Conservation (phyloP, 495 filamentous ascomycete genomes). For the Oleoguttula mirabilis region DNA sequence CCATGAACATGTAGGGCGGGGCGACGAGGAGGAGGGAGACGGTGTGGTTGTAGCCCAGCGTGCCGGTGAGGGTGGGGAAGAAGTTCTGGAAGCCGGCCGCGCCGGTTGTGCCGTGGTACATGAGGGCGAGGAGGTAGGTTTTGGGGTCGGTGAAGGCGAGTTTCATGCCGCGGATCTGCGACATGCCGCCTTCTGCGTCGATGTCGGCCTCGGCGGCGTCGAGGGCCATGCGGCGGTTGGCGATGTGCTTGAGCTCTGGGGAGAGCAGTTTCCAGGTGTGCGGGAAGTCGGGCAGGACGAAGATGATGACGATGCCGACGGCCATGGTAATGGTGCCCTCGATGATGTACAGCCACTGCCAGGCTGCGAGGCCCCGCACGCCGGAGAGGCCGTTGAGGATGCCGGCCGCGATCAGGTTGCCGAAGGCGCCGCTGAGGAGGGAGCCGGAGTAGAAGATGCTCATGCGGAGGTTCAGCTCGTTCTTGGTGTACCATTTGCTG, state of each 20-base stretch:
- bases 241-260: slow-evolving; percentile 39
- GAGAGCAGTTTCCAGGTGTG: slow-evolving; percentile 33
- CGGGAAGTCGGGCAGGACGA: slow-evolving; percentile 22
- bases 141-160: slow-evolving; percentile 42
- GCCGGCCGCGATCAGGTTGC: slow-evolving; percentile 31
- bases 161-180: slow-evolving; percentile 39
- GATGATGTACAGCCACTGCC: slow-evolving; percentile 25
- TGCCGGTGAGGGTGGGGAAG: slow-evolving; percentile 40
- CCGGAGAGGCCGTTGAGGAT: slow-evolving; percentile 27
- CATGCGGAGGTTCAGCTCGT: slow-evolving; percentile 46
- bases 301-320: slow-evolving; percentile 16
- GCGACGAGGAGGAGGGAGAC: slow-evolving; percentile 41
- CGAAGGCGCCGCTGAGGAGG: slow-evolving; percentile 31
- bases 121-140: slow-evolving; percentile 38
- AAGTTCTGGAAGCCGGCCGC: slow-evolving; percentile 28
- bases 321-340: slow-evolving; percentile 24
- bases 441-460: slow-evolving; percentile 37
- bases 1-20: slow-evolving; percentile 46
- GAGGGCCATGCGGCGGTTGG: slow-evolving; percentile 37
- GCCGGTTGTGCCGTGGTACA: slow-evolving; percentile 42
- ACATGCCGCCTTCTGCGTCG: slow-evolving; percentile 38
- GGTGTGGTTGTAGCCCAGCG: slow-evolving; percentile 32
- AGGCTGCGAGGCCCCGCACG: slow-evolving; percentile 16
- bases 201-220: slow-evolving; percentile 37
- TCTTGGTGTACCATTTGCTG: slow-evolving; percentile 49